A percentile compares a stretch with the other conserved stretches of the same genome.
These are phyloP conservation scores for Mrakia hoshinonis DNA, from an alignment of 768 basidiomycete genomes.

Conservation along the genomic window DNA sequence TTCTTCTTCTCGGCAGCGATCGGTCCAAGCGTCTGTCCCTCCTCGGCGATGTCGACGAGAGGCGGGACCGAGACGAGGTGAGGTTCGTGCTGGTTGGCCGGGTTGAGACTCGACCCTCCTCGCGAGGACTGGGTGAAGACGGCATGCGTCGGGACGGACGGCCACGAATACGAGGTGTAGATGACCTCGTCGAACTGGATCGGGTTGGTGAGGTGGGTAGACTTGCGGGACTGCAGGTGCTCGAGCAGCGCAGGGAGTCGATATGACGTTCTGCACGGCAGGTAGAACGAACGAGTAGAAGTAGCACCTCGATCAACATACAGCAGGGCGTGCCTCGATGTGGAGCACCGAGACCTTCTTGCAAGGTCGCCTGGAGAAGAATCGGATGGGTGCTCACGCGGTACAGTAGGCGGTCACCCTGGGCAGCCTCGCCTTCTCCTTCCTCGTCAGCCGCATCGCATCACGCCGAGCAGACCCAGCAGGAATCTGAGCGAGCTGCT, in stretches of 20 bases:
- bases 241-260: conserved; percentile 76
- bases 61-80: conserved; percentile 14
- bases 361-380: background rate
- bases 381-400: conserved; percentile 49
- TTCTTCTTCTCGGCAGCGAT: conserved; percentile 41
- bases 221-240: conserved; percentile 75
- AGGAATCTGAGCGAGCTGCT: conserved; percentile 85
- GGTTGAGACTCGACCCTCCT: conserved; percentile 25
- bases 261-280: conserved; percentile 66
- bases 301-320: background rate
- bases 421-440: conserved; percentile 81
- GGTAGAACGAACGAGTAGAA: background rate
- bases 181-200: conserved; percentile 85
- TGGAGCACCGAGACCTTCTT: too few species aligned
- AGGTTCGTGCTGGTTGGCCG: background rate
- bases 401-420: conserved; percentile 95
- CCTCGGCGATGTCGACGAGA: conserved; percentile 29
- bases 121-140: background rate
- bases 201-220: conserved; percentile 75
- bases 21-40: background rate
- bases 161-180: conserved; percentile 75
- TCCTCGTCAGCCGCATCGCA: conserved; percentile 81
- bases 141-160: conserved; percentile 42
- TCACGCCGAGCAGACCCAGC: conserved; percentile 88
- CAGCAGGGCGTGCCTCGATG: too few species aligned